Conservation (phyloP, 306 rosid genomes). For the Castanea sativa region DNA sequence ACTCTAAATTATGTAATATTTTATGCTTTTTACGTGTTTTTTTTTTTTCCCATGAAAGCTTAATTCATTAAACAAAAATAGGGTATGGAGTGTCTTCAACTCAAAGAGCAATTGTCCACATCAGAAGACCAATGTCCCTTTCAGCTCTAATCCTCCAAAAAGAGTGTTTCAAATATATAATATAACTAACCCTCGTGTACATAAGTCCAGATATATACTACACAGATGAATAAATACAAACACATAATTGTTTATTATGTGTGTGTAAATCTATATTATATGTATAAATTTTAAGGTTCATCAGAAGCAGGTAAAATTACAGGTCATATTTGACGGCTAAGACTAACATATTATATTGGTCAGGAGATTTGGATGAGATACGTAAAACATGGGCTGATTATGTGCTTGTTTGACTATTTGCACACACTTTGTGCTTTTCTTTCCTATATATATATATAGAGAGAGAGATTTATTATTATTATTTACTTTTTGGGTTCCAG, state of each 20-base stretch:
- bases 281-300: not conserved
- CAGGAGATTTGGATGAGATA: not conserved
- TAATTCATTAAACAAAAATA: not conserved
- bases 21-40: not conserved
- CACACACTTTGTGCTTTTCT: not conserved
- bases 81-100: conserved; percentile 23
- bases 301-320: no score
- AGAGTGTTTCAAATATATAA: not conserved
- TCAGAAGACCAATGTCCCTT: conserved; percentile 16
- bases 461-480: not conserved
- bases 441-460: not conserved
- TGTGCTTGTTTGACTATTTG: not conserved
- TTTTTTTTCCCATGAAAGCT: conserved; percentile 14
- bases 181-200: not conserved
- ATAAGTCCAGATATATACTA: no score
- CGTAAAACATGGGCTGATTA: not conserved
- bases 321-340: not conserved
- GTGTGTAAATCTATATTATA: not conserved
- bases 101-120: conserved; percentile 10
- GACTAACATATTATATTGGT: not conserved
- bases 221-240: no score
- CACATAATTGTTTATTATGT: not conserved
- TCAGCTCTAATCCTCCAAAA: conserved; percentile 10
- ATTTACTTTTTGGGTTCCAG: not conserved
- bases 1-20: not conserved